phyloP scores from a whole-genome alignment of 768 basidiomycete genomes.

The Trametes maxima region DNA sequence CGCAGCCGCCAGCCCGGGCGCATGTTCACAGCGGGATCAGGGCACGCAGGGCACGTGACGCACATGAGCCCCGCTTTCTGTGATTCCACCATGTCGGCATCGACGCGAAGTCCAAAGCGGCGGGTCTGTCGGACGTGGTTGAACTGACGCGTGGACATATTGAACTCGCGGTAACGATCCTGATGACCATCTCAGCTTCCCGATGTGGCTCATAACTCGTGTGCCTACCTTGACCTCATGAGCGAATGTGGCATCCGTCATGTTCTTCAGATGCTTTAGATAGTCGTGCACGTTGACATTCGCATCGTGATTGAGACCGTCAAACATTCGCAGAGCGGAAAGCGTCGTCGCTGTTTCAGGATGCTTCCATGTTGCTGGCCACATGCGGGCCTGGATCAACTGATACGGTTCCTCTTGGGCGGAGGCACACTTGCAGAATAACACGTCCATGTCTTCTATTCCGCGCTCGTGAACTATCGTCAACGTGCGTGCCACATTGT shows the following conservation, averaged over 20 bases:
- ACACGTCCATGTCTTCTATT: not conserved
- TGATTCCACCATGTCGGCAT: not conserved
- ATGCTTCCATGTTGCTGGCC: conserved; percentile 3
- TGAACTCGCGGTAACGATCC: conserved; percentile 13
- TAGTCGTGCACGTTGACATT: conserved; percentile 14
- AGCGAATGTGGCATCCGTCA: not conserved
- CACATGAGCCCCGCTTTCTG: conserved; percentile 14
- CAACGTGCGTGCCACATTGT: not conserved
- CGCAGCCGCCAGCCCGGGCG: conserved; percentile 21
- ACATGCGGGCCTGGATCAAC: not conserved
- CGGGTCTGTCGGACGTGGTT: not conserved
- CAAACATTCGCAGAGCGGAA: not conserved
- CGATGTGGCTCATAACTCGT: not conserved
- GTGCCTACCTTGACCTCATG: not conserved
- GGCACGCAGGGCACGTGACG: conserved; percentile 30
- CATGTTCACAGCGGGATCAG: conserved; percentile 26
- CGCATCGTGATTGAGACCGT: not conserved
- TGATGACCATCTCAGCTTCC: not conserved
- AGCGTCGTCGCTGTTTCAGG: conserved; percentile 1
- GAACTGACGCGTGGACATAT: not conserved
- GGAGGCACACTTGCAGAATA: not conserved
- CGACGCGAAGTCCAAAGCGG: too few species aligned
- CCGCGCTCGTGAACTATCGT: not conserved
- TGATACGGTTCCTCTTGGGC: not conserved
- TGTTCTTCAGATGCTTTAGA: not conserved